Conservation (phyloP, 139 green algal species). For the Auxenochlorella pyrenoidosa region DNA sequence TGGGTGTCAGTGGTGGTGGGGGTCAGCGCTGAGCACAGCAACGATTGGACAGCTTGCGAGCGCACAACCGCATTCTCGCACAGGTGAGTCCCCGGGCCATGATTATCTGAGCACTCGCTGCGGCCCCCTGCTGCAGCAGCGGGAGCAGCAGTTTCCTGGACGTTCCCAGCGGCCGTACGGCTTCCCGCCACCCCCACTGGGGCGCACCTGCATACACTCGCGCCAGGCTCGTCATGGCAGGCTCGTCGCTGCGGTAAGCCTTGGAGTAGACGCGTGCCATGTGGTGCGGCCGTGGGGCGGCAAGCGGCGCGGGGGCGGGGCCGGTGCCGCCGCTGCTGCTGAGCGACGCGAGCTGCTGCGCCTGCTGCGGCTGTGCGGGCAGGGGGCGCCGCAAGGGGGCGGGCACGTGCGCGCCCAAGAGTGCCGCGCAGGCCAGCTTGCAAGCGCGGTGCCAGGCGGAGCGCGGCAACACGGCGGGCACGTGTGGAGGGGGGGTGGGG, state of each 20-base stretch:
- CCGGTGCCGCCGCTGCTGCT: not conserved
- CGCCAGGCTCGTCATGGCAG: slow-evolving; percentile 43
- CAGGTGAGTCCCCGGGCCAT: no score
- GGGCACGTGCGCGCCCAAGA: not conserved
- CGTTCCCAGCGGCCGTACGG: not conserved
- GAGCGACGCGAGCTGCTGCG: not conserved
- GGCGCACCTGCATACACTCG: slow-evolving; percentile 46
- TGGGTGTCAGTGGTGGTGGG: not conserved
- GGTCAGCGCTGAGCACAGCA: no score
- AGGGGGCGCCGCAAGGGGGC: not conserved
- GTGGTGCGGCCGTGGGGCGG: not conserved
- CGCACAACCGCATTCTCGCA: no score
- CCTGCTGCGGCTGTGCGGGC: not conserved
- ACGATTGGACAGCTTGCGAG: no score
- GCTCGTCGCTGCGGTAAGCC: slow-evolving; percentile 41
- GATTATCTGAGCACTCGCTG: no score
- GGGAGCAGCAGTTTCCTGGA: not conserved
- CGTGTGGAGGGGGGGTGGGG: not conserved
- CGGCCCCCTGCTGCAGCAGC: no score
- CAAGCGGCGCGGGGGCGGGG: not conserved
- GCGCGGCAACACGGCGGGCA: not conserved
- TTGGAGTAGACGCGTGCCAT: slow-evolving; percentile 48
- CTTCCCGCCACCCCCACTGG: not conserved
- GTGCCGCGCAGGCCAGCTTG: not conserved
- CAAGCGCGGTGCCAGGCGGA: not conserved